Evolutionary conservation across 2,329 filamentous ascomycete species (phyloP), one percentile per base, ranked within the genome.

Genomic region (Colletotrichum phormii): DNA sequence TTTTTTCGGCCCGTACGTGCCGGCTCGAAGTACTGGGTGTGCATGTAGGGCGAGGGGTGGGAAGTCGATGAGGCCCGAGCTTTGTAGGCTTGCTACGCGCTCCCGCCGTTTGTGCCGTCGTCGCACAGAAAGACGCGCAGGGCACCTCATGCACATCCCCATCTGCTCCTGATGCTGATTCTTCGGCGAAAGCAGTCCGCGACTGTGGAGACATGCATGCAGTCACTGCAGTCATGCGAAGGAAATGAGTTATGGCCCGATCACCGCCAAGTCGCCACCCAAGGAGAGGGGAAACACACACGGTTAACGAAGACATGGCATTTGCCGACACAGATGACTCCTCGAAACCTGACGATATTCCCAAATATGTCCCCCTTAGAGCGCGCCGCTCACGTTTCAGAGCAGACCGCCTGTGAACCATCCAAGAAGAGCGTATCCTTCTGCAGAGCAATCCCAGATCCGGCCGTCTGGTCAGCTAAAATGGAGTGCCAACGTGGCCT

Each of bases 381-480:
- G 37, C 46, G 26, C 54, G 54, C 60, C 54, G 60, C 51, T 61
- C 22, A 24, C 55, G 71, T 72, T 72, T 72, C 71, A 72, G 66
- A 35, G 46, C 70, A 61, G 46, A 26, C 55, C 49, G 46, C 35
- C 31, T 49, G 51, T 42, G 31, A 46, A 35, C 64, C 69, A 49
- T n/a, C 22, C 24, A 37, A 53, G 35, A 37, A 67, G 61, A 64
- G 66, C 66, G 35, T 55, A 9, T 49, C 22, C 51, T 18, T 49
- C 53, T 59, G 26, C 42, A 31, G 37, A 58, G 46, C 18, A 61
- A n/a, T 46, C 33, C 71, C 55, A 54, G 31, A 72, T 72, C 66
- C 71, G 71, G 66, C 66, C 67, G 60, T 31, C 49, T 72, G 70
- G 70, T 70, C 60, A 64, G 55, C 54, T 70, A 70, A 61, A 70